Evolutionary conservation across 208 protist genomes (phyloP).

Genomic region (Polymyxa betae): DNA sequence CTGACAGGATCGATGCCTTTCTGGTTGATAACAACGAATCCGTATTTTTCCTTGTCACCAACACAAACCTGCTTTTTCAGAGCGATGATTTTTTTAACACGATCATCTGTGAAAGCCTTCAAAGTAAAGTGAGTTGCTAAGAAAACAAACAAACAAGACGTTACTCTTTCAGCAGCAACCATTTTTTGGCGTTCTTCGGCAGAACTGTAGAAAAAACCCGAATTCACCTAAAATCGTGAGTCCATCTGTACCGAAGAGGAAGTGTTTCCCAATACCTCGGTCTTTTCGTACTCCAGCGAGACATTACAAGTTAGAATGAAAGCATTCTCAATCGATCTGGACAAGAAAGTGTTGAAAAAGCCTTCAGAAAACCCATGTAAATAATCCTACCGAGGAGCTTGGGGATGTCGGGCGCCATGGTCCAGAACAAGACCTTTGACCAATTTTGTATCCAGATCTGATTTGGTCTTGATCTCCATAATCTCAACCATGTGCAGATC

Average conservation of each 20-base stretch:
- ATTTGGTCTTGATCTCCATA: conserved; percentile 98
- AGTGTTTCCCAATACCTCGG: conserved; percentile 63
- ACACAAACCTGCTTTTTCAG: conserved; percentile 95
- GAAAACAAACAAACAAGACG: conserved; percentile 15
- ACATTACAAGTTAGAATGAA: conserved; percentile 99
- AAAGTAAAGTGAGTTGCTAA: conserved; percentile 28
- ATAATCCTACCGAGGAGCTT: conserved; percentile 66
- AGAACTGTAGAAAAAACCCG: conserved; percentile 95
- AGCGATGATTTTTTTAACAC: conserved; percentile 95
- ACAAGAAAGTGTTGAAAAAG: conserved; percentile 75
- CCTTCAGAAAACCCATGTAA: neutral
- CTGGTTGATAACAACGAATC: conserved; percentile 99
- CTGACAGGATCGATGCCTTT: conserved; percentile 99
- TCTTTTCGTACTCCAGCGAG: conserved; percentile 99
- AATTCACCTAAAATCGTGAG: conserved; percentile 87
- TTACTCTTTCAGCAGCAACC: conserved; percentile 89
- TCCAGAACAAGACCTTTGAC: conserved; percentile 99
- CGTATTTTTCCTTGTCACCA: conserved; percentile 81
- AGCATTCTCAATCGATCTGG: conserved; percentile 90
- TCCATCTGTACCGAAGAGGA: neutral
- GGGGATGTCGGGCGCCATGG: conserved; percentile 97
- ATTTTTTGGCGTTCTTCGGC: conserved; percentile 94
- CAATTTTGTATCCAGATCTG: conserved; percentile 82
- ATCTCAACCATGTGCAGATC: conserved; percentile 99
- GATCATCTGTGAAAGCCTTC: conserved; percentile 88